Percentiles rank a stretch among this genome's conserved stretches.
Evolutionary conservation across 129 eudicot genomes (phyloP).

Genomic region (Saussurea involucrata): DNA sequence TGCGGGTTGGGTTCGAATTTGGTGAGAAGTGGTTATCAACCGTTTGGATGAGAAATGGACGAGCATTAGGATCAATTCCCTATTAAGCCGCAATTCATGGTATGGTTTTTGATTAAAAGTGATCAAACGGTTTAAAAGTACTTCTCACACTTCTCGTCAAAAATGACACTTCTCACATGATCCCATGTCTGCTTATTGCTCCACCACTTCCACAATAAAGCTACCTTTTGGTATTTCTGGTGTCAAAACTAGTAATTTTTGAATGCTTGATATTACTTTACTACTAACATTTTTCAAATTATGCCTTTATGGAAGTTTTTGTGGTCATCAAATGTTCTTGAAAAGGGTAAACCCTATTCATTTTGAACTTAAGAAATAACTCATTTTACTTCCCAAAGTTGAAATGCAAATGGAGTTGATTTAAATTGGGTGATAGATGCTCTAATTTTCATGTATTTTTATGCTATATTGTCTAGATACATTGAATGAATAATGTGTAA

Average conservation of each 20-base stretch:
- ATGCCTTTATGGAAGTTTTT: not conserved
- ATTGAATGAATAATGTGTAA: not conserved
- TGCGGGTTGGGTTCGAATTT: no score
- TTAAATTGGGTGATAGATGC: not conserved
- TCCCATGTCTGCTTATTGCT: no score
- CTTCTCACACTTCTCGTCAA: no score
- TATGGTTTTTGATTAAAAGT: no score
- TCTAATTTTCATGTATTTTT: not conserved
- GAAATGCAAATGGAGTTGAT: not conserved
- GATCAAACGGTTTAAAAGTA: no score
- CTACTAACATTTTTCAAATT: not conserved
- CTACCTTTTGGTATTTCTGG: not conserved
- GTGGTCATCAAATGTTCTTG: not conserved
- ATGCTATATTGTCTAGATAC: not conserved
- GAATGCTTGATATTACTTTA: not conserved
- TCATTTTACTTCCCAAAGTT: not conserved
- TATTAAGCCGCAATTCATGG: no score
- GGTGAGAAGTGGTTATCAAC: no score
- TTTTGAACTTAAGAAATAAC: not conserved
- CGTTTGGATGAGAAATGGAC: no score
- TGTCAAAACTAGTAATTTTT: no score
- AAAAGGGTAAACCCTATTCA: not conserved
- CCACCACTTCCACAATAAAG: not conserved
- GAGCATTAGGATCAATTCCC: no score
- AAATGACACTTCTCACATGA: no score